Conservation (phyloP, 2,329 filamentous ascomycete species). For the Acrocalymma vagum region DNA sequence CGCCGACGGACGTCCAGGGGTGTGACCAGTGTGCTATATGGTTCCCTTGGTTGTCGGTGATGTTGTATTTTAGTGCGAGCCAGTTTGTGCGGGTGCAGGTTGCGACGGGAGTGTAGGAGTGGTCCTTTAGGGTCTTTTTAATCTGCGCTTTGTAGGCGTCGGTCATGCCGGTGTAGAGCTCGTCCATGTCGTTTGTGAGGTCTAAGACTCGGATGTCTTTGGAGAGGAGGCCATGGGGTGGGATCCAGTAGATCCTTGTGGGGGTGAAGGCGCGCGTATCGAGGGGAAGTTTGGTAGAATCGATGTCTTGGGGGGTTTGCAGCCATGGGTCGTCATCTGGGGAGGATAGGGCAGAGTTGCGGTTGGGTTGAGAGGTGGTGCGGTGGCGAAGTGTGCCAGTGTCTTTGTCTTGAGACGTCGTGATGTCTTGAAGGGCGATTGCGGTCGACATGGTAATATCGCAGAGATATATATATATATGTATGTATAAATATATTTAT, state of each 20-base stretch:
- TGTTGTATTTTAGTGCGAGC: constrained; percentile 24
- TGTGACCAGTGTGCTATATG: constrained; percentile 29
- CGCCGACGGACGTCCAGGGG: constrained; percentile 21
- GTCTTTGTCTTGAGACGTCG: constrained; percentile 1
- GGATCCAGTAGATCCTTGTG: constrained; percentile 29
- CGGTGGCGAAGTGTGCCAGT: constrained; percentile 18
- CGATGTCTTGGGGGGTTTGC: constrained; percentile 17
- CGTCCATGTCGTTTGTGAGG: constrained; percentile 21
- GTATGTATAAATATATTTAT: background rate
- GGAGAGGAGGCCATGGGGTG: constrained; percentile 26
- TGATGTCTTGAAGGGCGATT: constrained; percentile 26
- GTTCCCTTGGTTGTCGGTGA: constrained; percentile 17
- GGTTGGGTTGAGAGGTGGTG: constrained; percentile 9
- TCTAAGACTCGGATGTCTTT: constrained; percentile 27
- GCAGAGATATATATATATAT: background rate
- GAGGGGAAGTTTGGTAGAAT: constrained; percentile 16
- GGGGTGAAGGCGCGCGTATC: constrained; percentile 23
- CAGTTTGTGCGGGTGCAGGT: constrained; percentile 19
- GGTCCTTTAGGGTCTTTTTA: constrained; percentile 26
- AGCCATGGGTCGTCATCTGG: constrained; percentile 16
- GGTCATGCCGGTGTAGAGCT: constrained; percentile 26
- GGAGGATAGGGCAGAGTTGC: constrained; percentile 2
- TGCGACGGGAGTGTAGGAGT: constrained; percentile 22
- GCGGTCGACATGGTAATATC: constrained; percentile 25
- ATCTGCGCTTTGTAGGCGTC: constrained; percentile 25